phyloP scores from a whole-genome alignment of 352 stramenopile genomes.

The Phytophthora foliorum region DNA sequence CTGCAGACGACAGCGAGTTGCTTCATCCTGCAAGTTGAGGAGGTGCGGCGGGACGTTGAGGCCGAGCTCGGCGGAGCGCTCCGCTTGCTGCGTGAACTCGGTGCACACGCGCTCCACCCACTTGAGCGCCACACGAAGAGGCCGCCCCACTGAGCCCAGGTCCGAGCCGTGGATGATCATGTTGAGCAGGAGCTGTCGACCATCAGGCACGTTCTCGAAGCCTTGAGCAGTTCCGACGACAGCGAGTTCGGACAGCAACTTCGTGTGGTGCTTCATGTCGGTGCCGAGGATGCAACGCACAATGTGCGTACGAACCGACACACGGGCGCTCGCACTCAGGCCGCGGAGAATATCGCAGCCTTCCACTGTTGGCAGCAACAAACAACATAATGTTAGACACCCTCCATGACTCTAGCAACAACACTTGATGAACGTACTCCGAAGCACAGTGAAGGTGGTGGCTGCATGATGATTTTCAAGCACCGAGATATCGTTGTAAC shows the following conservation, averaged over 20 bases:
- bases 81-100: slow-evolving; percentile 85
- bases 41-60: slow-evolving; percentile 81
- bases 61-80: slow-evolving; percentile 59
- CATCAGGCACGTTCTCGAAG: slow-evolving; percentile 70
- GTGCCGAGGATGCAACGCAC: slow-evolving; percentile 84
- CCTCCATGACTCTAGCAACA: no score
- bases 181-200: slow-evolving; percentile 79
- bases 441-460: slow-evolving; percentile 77
- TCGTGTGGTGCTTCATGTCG: slow-evolving; percentile 88
- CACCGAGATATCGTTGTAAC: slow-evolving; percentile 93
- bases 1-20: slow-evolving; percentile 66
- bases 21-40: slow-evolving; percentile 78
- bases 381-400: slow-evolving; percentile 14
- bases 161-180: slow-evolving; percentile 89
- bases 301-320: slow-evolving; percentile 63
- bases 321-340: slow-evolving; percentile 54
- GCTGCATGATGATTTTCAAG: slow-evolving; percentile 90
- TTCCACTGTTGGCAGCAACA: slow-evolving; percentile 31
- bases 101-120: slow-evolving; percentile 81
- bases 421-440: slow-evolving; percentile 37
- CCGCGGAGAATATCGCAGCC: slow-evolving; percentile 71
- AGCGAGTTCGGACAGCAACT: slow-evolving; percentile 65
- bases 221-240: slow-evolving; percentile 51
- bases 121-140: slow-evolving; percentile 56
- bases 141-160: slow-evolving; percentile 66